Evolutionary conservation across 2,329 filamentous ascomycete genomes (phyloP), one percentile per base, ranked within the genome.

Genomic region (Penicillium occitanis): DNA sequence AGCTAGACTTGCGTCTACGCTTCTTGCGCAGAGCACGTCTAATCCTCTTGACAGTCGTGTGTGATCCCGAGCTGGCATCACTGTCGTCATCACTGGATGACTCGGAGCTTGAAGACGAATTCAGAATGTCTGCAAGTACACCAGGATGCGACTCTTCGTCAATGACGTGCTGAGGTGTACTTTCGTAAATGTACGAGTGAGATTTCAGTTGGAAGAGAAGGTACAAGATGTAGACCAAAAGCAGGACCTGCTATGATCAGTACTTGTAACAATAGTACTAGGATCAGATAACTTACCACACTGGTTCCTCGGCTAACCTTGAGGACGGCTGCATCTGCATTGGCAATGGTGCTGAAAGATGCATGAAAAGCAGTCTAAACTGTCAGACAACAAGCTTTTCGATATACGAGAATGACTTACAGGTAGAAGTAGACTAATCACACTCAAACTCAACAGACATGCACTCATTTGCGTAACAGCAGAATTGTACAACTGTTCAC

Each of bases 381-480:
- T n/a, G 46, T 67, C 25, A 66, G 58, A 46, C 33, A 61, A 59
- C 57, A 37, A 11, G 25, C 61, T 22, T 22, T 33, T 25, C 11
- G 6, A 6, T 30, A 33, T 53, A 50, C 19, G 10, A 19, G 19
- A 13, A n/a, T 42, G 14, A 78, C 86, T 72, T 79, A 90, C 89
- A 1, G 92, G 92, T 19, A 96, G 80, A 50, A 96, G 85, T 37
- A 96, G 83, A 81, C 92, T 96, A 79, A 92, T 93, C 68, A 95
- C 92, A 74, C 90, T 93, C 76, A 96, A 78, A 81, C 91, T 93
- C 71, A 96, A 85, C 71, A 96, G 83, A 79, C 91, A 95, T 64
- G 92, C 92, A 75, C 92, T 96, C 91, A 96, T 96, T 76, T 96
- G 91, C 0, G 92, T 96, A 66, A 96, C 91, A 33, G 91, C 95